Evolutionary conservation across 352 stramenopile species (phyloP).

Genomic region (Globisporangium splendens): DNA sequence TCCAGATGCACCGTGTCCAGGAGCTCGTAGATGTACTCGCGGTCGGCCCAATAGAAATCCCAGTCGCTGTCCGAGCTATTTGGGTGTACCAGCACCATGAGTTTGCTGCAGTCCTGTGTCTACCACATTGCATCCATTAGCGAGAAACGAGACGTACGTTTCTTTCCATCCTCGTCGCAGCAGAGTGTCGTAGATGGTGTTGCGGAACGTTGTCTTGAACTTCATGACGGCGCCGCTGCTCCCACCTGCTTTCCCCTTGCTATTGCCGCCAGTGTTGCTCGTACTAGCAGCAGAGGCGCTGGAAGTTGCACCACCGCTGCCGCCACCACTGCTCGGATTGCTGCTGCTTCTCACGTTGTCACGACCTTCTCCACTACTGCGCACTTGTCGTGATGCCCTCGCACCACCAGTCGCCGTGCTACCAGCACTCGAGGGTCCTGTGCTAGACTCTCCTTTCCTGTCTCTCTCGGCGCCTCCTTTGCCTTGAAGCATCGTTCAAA

Average conservation of each 20-base stretch:
- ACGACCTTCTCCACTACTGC: conserved; percentile 29
- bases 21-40: conserved; percentile 90
- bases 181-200: conserved; percentile 92
- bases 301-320: conserved; percentile 7
- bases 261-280: conserved; percentile 1
- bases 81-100: too few species aligned
- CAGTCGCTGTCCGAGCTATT: conserved; percentile 69
- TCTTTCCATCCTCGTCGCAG: conserved; percentile 88
- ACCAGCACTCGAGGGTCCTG: conserved; percentile 21
- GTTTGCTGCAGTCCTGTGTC: too few species aligned
- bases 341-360: conserved; percentile 13
- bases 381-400: conserved; percentile 30
- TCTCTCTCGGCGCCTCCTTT: background rate
- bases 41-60: conserved; percentile 89
- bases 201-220: conserved; percentile 91
- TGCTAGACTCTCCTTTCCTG: background rate
- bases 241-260: background rate
- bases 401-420: conserved; percentile 12
- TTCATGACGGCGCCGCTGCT: conserved; percentile 33
- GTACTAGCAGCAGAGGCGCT: background rate
- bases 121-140: background rate
- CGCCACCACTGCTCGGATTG: conserved; percentile 13
- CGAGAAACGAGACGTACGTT: conserved; percentile 25
- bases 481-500: background rate
- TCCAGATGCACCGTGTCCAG: conserved; percentile 88